phyloP scores from a whole-genome alignment of 306 rosid genomes.

The Corylus avellana region DNA sequence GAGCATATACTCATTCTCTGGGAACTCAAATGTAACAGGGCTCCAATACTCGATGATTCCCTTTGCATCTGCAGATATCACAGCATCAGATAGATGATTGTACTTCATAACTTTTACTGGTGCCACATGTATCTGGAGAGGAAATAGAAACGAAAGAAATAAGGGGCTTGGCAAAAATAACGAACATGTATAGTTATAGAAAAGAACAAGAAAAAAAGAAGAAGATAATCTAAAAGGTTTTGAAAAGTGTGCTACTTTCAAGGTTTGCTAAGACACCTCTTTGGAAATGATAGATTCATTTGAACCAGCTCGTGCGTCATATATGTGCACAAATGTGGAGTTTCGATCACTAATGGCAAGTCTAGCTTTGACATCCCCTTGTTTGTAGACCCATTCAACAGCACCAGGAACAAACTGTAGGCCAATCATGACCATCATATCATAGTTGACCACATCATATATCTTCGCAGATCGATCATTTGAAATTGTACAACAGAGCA shows the following conservation, averaged over 20 bases:
- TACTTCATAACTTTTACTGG: conserved; percentile 90
- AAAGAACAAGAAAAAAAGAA: neutral
- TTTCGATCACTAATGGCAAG: conserved; percentile 80
- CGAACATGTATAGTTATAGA: neutral
- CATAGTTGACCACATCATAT: conserved; percentile 93
- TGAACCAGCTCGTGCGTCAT: conserved; percentile 85
- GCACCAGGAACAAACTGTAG: conserved; percentile 80
- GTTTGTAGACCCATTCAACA: conserved; percentile 95
- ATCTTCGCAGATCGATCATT: conserved; percentile 82
- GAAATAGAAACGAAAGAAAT: conserved; percentile 25
- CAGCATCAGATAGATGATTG: conserved; percentile 69
- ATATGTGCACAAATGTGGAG: conserved; percentile 81
- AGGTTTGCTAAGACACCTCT: conserved; percentile 55
- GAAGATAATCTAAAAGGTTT: neutral
- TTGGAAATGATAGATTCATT: conserved; percentile 80
- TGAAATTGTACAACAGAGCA: conserved; percentile 96
- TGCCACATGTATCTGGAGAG: conserved; percentile 66
- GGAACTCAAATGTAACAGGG: conserved; percentile 74
- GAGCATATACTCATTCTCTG: conserved; percentile 71
- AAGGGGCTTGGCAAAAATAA: neutral
- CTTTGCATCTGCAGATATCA: conserved; percentile 79
- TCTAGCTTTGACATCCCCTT: conserved; percentile 91
- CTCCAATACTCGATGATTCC: conserved; percentile 93
- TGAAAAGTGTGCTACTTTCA: conserved; percentile 1
- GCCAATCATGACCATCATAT: conserved; percentile 99